Evolutionary conservation across 495 filamentous ascomycete species (phyloP).

Genomic region (Sordaria brevicollis): DNA sequence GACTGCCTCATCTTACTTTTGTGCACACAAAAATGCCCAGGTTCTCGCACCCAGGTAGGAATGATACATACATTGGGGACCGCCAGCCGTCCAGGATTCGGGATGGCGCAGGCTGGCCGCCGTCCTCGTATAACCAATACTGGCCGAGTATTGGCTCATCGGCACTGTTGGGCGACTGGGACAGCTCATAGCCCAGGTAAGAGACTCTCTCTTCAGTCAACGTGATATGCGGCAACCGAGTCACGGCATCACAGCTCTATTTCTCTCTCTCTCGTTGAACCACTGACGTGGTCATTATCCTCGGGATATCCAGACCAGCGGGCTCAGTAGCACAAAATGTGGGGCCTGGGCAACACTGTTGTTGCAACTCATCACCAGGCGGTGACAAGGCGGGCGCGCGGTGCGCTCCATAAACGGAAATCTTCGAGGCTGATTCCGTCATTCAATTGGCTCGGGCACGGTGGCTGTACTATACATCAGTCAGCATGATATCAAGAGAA

Average conservation of each 20-base stretch:
- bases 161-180: background rate
- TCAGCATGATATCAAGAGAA: background rate
- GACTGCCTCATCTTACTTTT: background rate
- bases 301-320: background rate
- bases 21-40: background rate
- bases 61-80: background rate
- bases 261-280: background rate
- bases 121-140: background rate
- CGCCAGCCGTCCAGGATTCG: background rate
- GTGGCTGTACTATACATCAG: background rate
- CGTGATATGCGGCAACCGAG: background rate
- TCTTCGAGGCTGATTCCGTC: slow-evolving; percentile 1
- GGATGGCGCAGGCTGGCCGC: background rate
- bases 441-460: slow-evolving; percentile 12
- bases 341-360: background rate
- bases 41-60: background rate
- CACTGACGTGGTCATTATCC: background rate
- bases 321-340: background rate
- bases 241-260: background rate
- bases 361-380: background rate
- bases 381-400: background rate
- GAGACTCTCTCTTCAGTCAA: background rate
- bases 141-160: background rate
- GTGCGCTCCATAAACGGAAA: slow-evolving; percentile 16
- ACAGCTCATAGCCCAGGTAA: background rate